Evolutionary conservation across 768 basidiomycete species (phyloP), one percentile per base, ranked within the genome.

Genomic region (Sarcodon aspratus): DNA sequence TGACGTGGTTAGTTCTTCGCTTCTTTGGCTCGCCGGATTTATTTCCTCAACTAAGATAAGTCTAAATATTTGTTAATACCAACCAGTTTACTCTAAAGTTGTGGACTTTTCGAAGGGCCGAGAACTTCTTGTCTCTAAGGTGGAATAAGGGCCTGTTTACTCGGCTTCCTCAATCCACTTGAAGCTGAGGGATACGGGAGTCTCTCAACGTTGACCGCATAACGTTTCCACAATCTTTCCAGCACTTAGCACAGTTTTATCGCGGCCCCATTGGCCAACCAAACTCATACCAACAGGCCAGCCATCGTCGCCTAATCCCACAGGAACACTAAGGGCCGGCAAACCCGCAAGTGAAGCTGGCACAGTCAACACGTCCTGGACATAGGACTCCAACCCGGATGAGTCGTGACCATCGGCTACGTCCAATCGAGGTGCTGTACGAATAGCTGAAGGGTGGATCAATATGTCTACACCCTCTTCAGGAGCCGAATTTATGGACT

Each of bases 321-420:
- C 62, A 0, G 92, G 92, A 0, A 97, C 73, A 48, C 72, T 84
- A 38, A 97, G 57, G 0, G 85, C 87, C 1, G 94, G 92, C 12
- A 97, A 57, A 0, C 95, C 93, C 0, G 89, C 93, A 34, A 99
- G 67, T 0, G 88, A 92, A 5, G 92, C 93, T 0, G 93, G 92
- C 0, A 94, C 89, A 0, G 92, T 95, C 52, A 98, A 67, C 6
- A 95, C 78, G 53, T 98, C 94, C 58, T 98, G 94, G 8, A 88
- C 75, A 59, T 98, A 98, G 33, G 78, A 70, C 40, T 74, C 71
- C 45, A 83, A 56, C 21, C 40, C 17, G 1, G 52, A 40, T 5
- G 44, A 52, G 11, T 57, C 48, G 7, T 21, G 17, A 1, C 9
- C 32, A 3, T 33, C 55, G 21, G 21, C 21, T 27, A 27, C 21